These are phyloP conservation scores for Hordeum pubiflorum DNA, from an alignment of 202 grass and related monocot species.

Conservation along the genomic window DNA sequence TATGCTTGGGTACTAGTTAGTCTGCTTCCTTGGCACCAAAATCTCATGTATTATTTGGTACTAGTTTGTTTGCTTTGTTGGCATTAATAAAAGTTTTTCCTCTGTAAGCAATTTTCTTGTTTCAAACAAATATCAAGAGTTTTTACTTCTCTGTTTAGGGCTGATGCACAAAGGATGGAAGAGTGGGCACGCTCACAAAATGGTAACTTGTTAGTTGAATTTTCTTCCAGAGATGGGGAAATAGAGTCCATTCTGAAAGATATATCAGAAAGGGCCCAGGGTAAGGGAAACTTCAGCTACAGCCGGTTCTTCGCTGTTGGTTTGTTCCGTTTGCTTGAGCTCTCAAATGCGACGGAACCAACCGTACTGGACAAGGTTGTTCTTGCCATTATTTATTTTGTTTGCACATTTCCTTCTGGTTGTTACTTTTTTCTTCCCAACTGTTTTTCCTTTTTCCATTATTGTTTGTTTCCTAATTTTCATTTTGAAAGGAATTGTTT, in stretches of 20 bases:
- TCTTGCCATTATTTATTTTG: slow-evolving; percentile 21
- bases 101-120: neutral
- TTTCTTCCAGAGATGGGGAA: slow-evolving; percentile 81
- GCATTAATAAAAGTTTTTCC: neutral
- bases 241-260: slow-evolving; percentile 72
- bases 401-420: slow-evolving; percentile 2
- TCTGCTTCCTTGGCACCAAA: slow-evolving; percentile 1
- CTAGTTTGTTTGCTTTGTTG: slow-evolving; percentile 15
- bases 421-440: neutral
- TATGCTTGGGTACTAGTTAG: neutral
- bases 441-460: neutral
- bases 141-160: slow-evolving; percentile 41
- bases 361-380: slow-evolving; percentile 87
- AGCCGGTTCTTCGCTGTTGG: slow-evolving; percentile 95
- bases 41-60: neutral
- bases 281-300: slow-evolving; percentile 91
- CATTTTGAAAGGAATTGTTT: neutral
- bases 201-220: slow-evolving; percentile 64
- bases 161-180: slow-evolving; percentile 81
- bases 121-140: slow-evolving; percentile 15
- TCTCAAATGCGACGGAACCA: slow-evolving; percentile 90
- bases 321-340: slow-evolving; percentile 93
- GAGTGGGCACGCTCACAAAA: slow-evolving; percentile 85
- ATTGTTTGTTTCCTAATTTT: neutral
- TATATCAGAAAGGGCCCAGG: slow-evolving; percentile 84